phyloP scores from a whole-genome alignment of 2,329 filamentous ascomycete genomes.

The Alternaria sp. region DNA sequence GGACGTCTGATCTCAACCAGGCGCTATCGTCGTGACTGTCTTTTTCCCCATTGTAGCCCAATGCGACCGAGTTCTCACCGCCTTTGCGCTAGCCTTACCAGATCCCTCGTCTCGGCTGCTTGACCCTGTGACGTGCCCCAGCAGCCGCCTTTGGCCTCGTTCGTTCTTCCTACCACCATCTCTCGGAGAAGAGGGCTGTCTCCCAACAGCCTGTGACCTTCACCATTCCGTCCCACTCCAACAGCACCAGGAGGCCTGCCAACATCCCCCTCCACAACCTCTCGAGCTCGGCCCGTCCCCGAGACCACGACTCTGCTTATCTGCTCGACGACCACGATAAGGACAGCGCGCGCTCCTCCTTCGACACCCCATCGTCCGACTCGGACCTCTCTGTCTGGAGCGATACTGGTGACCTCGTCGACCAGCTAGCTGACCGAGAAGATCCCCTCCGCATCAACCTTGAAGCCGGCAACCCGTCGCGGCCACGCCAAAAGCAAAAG shows the following conservation, averaged over 20 bases:
- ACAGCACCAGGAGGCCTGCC: constrained; percentile 70
- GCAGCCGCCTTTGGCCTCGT: constrained; percentile 29
- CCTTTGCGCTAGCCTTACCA: constrained; percentile 28
- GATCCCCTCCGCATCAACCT: constrained; percentile 79
- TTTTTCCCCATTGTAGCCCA: constrained; percentile 31
- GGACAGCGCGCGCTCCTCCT: constrained; percentile 60
- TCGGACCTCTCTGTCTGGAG: constrained; percentile 85
- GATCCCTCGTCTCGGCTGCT: constrained; percentile 24
- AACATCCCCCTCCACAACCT: constrained; percentile 88
- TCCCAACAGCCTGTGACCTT: constrained; percentile 66
- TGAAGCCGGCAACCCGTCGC: constrained; percentile 64
- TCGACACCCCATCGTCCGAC: constrained; percentile 61
- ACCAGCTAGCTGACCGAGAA: constrained; percentile 83
- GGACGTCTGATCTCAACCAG: constrained; percentile 31
- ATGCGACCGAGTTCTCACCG: constrained; percentile 45
- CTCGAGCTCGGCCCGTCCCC: constrained; percentile 51
- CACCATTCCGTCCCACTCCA: constrained; percentile 84
- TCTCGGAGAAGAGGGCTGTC: constrained; percentile 44
- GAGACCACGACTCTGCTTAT: constrained; percentile 49
- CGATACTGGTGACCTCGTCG: constrained; percentile 92
- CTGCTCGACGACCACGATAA: constrained; percentile 56
- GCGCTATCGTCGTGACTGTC: constrained; percentile 27
- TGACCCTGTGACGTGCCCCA: constrained; percentile 43
- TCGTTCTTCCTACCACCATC: constrained; percentile 28
- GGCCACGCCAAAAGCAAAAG: constrained; percentile 59